Base-by-base conservation (phyloP, 2,329 filamentous ascomycete species). In the Daldinia sp. region DNA sequence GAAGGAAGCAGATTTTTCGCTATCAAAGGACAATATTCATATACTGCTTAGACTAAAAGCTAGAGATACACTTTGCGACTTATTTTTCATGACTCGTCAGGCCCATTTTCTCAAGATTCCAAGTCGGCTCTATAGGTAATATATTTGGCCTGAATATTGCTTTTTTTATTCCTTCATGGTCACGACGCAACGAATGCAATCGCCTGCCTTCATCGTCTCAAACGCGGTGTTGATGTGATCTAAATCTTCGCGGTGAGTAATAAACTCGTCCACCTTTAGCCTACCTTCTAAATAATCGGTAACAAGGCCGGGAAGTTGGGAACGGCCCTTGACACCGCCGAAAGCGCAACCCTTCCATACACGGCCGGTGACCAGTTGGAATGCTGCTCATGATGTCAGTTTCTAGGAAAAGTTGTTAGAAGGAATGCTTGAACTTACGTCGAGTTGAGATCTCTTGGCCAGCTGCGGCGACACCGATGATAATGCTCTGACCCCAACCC, bases 241-340 rank as follows among this genome's bases (percentile, higher is more conserved):
- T 50, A 99, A 85, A 3, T 87, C 88, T 84, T 97, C 93, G 75
- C 94, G 90, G 85, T 99, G 96, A 35, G 96, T 99, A 84, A 99
- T 98, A 86, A 98, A 98, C 85, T 99, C 96, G 80, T 98, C 95
- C 51, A 98, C 96, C 90, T 98, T 98, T 79, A 99, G 90, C 79
- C 92, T 88, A 75, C 94, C 94, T 60, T 88, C 87, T 81, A 97
- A 87, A 84, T 99, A 99, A 82, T 98, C 95, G 74, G 89, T 84
- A 26, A 99, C 94, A 44, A 99, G 90, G 66, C 87, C 90, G 54
- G 92, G 92, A 73, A 99, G 89, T 84, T 99, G 96, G 37, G 92
- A 91, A 78, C 96, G 94, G 75, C 96, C 96, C 87, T 98, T 99
- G 87, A 99, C 94, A 76, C 96, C 96, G 74, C 96, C 96, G 78